Evolutionary conservation across 768 basidiomycete species (phyloP), one percentile per base, ranked within the genome.

Genomic region (Suillus ampliporus): DNA sequence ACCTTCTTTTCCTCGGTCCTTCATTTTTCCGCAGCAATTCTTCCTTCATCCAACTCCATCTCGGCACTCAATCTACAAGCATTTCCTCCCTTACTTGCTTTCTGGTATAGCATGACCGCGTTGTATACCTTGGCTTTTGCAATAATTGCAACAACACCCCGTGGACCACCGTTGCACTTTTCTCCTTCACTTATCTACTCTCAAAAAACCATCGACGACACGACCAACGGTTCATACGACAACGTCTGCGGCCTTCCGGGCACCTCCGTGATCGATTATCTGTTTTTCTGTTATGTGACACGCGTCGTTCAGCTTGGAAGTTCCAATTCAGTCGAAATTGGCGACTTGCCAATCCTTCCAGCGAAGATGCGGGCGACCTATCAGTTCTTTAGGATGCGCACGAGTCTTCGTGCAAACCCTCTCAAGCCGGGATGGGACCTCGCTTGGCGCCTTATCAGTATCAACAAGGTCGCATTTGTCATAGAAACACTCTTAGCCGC

Each of bases 211-310:
- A 78, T 91, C 40, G 78, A 81, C 60, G 72, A 79, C 4, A 80
- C 83, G 44, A 90, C 89, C 7, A 90, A 88, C 61, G 74, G 74
- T n/a, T 83, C 84, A n/a, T 75, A 82, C 43, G 83, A 89, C 64
- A 97, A 96, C 68, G 92, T 96, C 19, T 88, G 86, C 54, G 90
- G 90, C 47, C 37, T 62, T 40, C 62, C 69, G 83, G 89, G 82
- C 61, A 81, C 86, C 26, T 77, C 79, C 3, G 75, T 83, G 23
- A 76, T 71, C 67, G 59, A 57, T 44, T 65, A 79, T 57, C 75
- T 97, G 6, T 76, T 95, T n/a, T 97, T 97, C 75, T 87, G 87
- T 17, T 95, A 94, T 73, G 93, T 91, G 41, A 95, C 94, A 1
- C 88, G 90, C 64, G 92, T 97, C 15, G 86, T 96, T 60, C 87